Evolutionary conservation across 768 basidiomycete genomes (phyloP).

Genomic region (Daedaleopsis sinensis): DNA sequence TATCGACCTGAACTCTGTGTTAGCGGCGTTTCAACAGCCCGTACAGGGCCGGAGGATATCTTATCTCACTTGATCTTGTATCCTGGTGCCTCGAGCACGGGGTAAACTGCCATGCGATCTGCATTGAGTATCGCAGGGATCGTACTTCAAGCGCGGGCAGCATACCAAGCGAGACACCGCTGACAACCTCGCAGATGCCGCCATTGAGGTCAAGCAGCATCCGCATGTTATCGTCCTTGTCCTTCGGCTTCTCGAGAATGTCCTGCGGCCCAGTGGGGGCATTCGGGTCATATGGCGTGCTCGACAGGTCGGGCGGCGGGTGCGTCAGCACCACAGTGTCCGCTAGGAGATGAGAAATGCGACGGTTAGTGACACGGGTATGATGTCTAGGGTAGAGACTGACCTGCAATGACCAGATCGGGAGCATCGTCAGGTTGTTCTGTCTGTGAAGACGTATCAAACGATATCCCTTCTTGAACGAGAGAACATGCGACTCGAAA

Average conservation of each 20-base stretch:
- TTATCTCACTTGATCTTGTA: constrained; percentile 64
- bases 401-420: constrained; percentile 80
- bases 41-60: too few relatives aligned
- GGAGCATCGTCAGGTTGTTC: constrained; percentile 69
- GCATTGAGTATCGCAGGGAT: neutral
- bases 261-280: constrained; percentile 61
- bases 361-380: neutral
- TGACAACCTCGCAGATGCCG: constrained; percentile 87
- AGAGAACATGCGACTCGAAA: too few relatives aligned
- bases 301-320: constrained; percentile 60
- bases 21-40: neutral
- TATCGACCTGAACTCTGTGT: constrained; percentile 56
- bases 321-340: constrained; percentile 95
- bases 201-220: constrained; percentile 92
- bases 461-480: neutral
- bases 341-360: constrained; percentile 47
- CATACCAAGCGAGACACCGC: constrained; percentile 81
- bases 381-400: neutral
- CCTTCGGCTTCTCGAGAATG: constrained; percentile 85
- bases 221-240: constrained; percentile 79
- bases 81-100: constrained; percentile 74
- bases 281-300: constrained; percentile 52
- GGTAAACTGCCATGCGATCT: constrained; percentile 56
- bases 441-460: constrained; percentile 32
- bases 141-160: neutral